A percentile compares a stretch with the other conserved stretches of the same genome.
phyloP scores from a whole-genome alignment of 2,329 filamentous ascomycete genomes.

The Scytalidium lignicola region DNA sequence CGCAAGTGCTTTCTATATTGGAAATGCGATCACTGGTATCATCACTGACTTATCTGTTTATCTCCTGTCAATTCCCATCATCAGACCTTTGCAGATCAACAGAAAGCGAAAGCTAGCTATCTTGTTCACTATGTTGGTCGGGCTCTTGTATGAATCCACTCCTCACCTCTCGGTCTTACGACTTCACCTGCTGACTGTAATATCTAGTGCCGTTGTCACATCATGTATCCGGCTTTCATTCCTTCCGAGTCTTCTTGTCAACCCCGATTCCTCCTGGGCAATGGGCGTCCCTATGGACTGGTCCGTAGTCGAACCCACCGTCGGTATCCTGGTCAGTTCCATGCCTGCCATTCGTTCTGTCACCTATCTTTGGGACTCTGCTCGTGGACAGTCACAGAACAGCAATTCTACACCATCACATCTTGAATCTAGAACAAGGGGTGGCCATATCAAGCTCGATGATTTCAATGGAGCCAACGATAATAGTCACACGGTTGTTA shows the following conservation, averaged over 20 bases:
- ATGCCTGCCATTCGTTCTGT: conserved; percentile 23
- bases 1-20: background rate
- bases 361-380: background rate
- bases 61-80: background rate
- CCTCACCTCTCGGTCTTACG: background rate
- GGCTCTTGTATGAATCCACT: background rate
- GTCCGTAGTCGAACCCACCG: conserved; percentile 37
- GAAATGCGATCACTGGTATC: background rate
- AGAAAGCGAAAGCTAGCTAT: background rate
- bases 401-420: background rate
- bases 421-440: background rate
- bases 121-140: background rate
- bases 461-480: background rate
- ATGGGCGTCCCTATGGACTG: conserved; percentile 38
- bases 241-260: conserved; percentile 36
- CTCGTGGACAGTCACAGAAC: background rate
- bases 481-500: background rate
- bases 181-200: background rate
- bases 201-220: conserved; percentile 37
- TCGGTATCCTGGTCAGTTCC: conserved; percentile 36
- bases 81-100: background rate
- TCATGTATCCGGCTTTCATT: conserved; percentile 42
- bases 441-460: background rate
- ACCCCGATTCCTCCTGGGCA: conserved; percentile 29
- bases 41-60: background rate